These are phyloP conservation scores for Nannizziopsis arthrosporioides DNA, from an alignment of 2,329 filamentous ascomycete genomes.

Conservation along the genomic window DNA sequence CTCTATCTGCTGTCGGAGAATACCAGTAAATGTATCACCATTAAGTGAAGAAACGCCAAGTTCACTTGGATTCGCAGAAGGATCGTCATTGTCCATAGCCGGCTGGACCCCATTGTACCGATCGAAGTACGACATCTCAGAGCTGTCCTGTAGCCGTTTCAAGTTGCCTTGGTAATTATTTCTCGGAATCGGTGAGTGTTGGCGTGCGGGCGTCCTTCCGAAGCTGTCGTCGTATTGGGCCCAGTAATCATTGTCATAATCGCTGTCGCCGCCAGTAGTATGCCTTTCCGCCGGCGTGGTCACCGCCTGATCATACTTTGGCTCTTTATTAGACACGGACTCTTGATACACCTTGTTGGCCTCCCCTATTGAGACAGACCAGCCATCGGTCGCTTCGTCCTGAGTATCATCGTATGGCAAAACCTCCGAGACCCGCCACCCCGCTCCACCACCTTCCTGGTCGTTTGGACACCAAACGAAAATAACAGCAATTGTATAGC, in stretches of 20 bases:
- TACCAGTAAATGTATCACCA: slow-evolving; percentile 33
- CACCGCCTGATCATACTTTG: slow-evolving; percentile 22
- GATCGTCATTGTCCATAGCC: slow-evolving; percentile 52
- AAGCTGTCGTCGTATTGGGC: slow-evolving; percentile 50
- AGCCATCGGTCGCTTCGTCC: slow-evolving; percentile 37
- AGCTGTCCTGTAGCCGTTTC: slow-evolving; percentile 24
- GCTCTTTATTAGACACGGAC: slow-evolving; percentile 27
- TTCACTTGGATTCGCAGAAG: slow-evolving; percentile 41
- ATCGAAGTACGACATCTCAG: slow-evolving; percentile 50
- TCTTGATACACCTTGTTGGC: slow-evolving; percentile 40
- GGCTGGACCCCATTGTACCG: slow-evolving; percentile 53
- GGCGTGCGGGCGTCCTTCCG: slow-evolving; percentile 37
- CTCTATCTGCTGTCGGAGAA: slow-evolving; percentile 32
- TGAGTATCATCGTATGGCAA: slow-evolving; percentile 40
- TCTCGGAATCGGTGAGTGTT: slow-evolving; percentile 24
- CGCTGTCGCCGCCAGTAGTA: slow-evolving; percentile 33
- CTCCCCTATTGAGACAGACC: slow-evolving; percentile 44
- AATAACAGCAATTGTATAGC: slow-evolving; percentile 44
- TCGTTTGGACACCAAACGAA: slow-evolving; percentile 53
- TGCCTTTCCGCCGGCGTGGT: slow-evolving; percentile 17
- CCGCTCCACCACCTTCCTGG: slow-evolving; percentile 40
- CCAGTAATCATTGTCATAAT: slow-evolving; percentile 55
- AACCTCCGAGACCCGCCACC: slow-evolving; percentile 51
- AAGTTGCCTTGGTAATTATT: slow-evolving; percentile 22
- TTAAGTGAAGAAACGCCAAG: slow-evolving; percentile 43